These are phyloP conservation scores for Paspalum notatum DNA, from an alignment of 176 grass and related monocot genomes.

Conservation along the genomic window DNA sequence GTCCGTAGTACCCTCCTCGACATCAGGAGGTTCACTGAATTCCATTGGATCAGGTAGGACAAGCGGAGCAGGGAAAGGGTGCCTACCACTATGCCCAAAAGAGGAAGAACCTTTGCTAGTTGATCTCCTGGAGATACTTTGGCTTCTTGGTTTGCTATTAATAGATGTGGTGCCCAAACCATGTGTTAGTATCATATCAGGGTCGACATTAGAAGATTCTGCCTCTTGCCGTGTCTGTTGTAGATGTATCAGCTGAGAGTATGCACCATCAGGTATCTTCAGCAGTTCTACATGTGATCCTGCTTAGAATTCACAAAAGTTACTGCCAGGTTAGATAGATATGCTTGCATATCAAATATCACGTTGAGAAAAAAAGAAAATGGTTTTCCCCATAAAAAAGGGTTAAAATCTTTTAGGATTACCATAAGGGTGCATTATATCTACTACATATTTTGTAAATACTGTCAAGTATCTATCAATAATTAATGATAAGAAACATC, in stretches of 20 bases:
- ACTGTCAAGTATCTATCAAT: not conserved
- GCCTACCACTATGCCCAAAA: conserved; percentile 51
- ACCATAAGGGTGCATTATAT: not conserved
- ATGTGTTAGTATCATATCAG: conserved; percentile 38
- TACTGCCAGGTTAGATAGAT: conserved; percentile 10
- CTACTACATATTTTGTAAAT: not conserved
- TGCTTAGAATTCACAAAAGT: conserved; percentile 39
- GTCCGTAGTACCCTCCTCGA: conserved; percentile 34
- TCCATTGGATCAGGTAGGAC: conserved; percentile 50
- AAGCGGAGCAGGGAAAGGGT: conserved; percentile 46
- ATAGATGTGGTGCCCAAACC: conserved; percentile 30
- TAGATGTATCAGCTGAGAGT: conserved; percentile 79
- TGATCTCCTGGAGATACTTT: conserved; percentile 41
- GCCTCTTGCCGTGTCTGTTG: conserved; percentile 55
- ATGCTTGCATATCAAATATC: conserved; percentile 5
- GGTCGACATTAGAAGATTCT: conserved; percentile 29
- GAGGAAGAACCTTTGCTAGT: conserved; percentile 61
- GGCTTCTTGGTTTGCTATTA: conserved; percentile 47
- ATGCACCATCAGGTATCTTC: conserved; percentile 62
- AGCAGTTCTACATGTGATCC: conserved; percentile 71
- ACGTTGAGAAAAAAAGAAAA: not conserved
- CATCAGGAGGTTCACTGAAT: conserved; percentile 22
- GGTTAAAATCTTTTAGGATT: not conserved
- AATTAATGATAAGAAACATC: not conserved
- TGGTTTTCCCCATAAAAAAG: not conserved